Base-by-base conservation (phyloP, 2,329 filamentous ascomycete genomes). In the Botrytis cinerea region DNA sequence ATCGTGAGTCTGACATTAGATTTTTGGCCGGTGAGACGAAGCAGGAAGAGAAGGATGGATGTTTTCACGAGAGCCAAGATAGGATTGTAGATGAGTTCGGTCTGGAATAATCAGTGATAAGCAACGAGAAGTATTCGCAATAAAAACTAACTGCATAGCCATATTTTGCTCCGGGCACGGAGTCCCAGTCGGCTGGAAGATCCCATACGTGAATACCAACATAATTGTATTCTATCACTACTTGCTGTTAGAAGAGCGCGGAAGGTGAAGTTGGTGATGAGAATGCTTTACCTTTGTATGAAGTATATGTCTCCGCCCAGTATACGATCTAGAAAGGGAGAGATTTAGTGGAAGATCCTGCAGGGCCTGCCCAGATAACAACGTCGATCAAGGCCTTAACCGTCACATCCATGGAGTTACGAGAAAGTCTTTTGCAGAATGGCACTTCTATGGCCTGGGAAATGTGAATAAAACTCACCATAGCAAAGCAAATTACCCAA, bases 21-120 rank as follows among this genome's bases (percentile, higher is more conserved):
- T 73, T 83, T 84, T 71, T 83, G 78, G 54, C 82, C 76, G 67
- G 82, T 81, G 1, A 86, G 80, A 1, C 83, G 83, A 28, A 84
- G 80, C n/a, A 85, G 80, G 73, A 85, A 85, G n/a, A 86, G 75
- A 6, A 86, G 80, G 28, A 85, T 80, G 0, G 84, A 86, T 2
- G 82, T 81, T 76, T 86, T 86, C 73, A 85, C 82, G 16, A 86
- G 79, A 6, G 83, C 83, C 2, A 86, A 76, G 62, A 85, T 83
- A 0, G 84, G 84, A 70, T 85, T 86, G 79, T 86, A 86, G 20
- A 70, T 25, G 4, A 70, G 28, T 70, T 70, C 67, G 14, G 51
- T 70, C 67, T 70, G 20, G 20, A 20, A 7, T 9, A 16, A 59
- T 70, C n/a, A 70, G 48, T 38, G 43, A 45, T 32, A 22, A 20